Base-by-base conservation (phyloP, 129 eudicot species). In the Calendula officinalis region DNA sequence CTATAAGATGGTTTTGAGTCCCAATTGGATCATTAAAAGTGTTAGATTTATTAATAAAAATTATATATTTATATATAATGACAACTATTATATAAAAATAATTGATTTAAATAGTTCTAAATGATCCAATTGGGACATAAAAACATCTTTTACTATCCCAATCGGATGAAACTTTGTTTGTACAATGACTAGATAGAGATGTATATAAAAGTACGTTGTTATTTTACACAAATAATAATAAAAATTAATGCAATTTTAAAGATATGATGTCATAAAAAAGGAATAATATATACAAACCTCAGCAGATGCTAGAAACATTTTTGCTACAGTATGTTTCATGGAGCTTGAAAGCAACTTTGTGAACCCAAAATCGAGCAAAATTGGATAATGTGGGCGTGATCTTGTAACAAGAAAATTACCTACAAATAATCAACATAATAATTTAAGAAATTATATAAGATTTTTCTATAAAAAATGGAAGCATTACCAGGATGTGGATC, bases 401-500 rank as follows among this genome's bases (percentile, higher is more conserved):
- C 78, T 91, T 81, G 94, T 91, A 80, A 91, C 97, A 56, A 91
- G 97, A 58, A 91, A 91, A 78, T 91, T 91, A 64, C 97, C 97
- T 90, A 22, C 5, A 72, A 48, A 48, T 14, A 68, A 47, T 30
- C 51, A 58, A 60, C 7, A 65, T 43, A 73, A 22, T 22, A 56
- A 7, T 30, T 44, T 57, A 57, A 16, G 22, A 52, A 13, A 2
- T 5, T 48, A 35, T 4, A 30, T 33, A 13, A 49, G 13, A 36
- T 22, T 14, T n/a, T 16, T 51, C 36, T 36, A 22, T 41, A 43
- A 22, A 62, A 10, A 50, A 40, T 3, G 35, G 37, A 71, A 56
- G 76, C n/a, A 8, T 54, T 91, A 91, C 97, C 94, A 68, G 97
- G 97, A 74, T 91, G 97, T 41, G 97, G 97, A 76, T 91, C 97